Evolutionary conservation across 179 eudicot genomes (phyloP), one percentile per base, ranked within the genome.

Genomic region (Beta macrorhiza): DNA sequence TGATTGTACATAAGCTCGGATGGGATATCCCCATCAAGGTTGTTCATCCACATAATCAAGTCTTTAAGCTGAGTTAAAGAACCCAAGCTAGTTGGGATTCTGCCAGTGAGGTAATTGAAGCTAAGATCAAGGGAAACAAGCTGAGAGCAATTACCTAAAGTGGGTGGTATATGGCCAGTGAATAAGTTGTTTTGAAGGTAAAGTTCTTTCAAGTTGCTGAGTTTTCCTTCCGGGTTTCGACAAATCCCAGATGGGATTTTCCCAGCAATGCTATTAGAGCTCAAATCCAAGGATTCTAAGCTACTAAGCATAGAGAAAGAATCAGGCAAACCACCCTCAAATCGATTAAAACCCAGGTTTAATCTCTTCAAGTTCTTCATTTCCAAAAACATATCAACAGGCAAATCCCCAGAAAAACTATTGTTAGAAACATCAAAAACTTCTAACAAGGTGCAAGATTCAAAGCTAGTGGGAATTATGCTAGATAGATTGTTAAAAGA

Each of bases 51-150:
- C 80, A 92, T 80, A 68, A 92, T 91, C 81, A 96, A 65, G 89
- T 94, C 96, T 51, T 81, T 85, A 6, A 96, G 94, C 74, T 87
- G 83, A 9, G 92, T 86, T 15, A 96, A 82, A 2, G 87, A 87
- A 1, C 98, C 96, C 78, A 96, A 88, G 81, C 87, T 88, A 45
- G 87, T 37, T 3, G 98, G 99, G 82, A 95, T 91, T 0, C 45
- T 84, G 8, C 99, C 98, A 19, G 58, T 84, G 32, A 93, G 82
- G 80, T 77, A 88, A 86, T 95, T 95, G 75, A 93, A 92, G 83
- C 99, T 95, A 49, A 95, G 89, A 89, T 95, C 98, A 83, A 95
- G 91, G 0, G 99, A 91, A 13, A 87, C 97, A 65, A 95, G 80
- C 9, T 87, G 32, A 0, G 94, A 87, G 86, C 99, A 95, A 58